Conservation (phyloP, 2,329 filamentous ascomycete species). For the Lomentospora prolificans region DNA sequence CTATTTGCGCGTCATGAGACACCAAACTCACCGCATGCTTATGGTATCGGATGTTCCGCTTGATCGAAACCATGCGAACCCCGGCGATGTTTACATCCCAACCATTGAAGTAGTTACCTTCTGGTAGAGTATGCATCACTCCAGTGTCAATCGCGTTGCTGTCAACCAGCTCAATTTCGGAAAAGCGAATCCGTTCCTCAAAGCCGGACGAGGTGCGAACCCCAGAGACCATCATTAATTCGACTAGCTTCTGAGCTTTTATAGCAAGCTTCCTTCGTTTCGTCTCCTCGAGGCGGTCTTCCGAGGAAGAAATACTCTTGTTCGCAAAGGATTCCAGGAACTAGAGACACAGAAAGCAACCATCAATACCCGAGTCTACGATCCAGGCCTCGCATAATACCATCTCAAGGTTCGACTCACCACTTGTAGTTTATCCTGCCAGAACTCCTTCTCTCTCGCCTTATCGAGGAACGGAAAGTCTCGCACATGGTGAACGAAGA, state of each 20-base stretch:
- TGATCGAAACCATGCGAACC: slow-evolving; percentile 69
- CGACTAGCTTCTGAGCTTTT: slow-evolving; percentile 91
- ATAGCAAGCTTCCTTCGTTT: slow-evolving; percentile 85
- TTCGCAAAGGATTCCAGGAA: slow-evolving; percentile 96
- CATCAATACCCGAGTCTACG: not conserved
- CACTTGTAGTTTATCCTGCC: slow-evolving; percentile 95
- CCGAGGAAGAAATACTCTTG: slow-evolving; percentile 93
- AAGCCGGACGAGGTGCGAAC: slow-evolving; percentile 93
- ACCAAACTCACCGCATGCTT: slow-evolving; percentile 66
- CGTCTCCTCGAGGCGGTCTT: slow-evolving; percentile 91
- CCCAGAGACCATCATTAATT: slow-evolving; percentile 99
- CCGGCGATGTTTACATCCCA: slow-evolving; percentile 96
- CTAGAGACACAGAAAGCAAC: slow-evolving; percentile 30
- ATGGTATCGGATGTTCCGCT: slow-evolving; percentile 80
- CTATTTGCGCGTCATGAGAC: not conserved
- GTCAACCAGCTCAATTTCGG: slow-evolving; percentile 94
- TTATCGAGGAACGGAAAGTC: slow-evolving; percentile 97
- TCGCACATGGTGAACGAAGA: slow-evolving; percentile 95
- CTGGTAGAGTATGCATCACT: slow-evolving; percentile 74
- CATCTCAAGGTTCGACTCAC: slow-evolving; percentile 48
- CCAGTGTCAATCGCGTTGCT: slow-evolving; percentile 86
- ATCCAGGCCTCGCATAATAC: too few species aligned
- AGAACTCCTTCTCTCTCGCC: slow-evolving; percentile 97
- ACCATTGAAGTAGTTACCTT: slow-evolving; percentile 85
- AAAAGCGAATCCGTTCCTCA: slow-evolving; percentile 92